Evolutionary conservation across 2,329 filamentous ascomycete genomes (phyloP).

Genomic region (Aspergillus amoenus): DNA sequence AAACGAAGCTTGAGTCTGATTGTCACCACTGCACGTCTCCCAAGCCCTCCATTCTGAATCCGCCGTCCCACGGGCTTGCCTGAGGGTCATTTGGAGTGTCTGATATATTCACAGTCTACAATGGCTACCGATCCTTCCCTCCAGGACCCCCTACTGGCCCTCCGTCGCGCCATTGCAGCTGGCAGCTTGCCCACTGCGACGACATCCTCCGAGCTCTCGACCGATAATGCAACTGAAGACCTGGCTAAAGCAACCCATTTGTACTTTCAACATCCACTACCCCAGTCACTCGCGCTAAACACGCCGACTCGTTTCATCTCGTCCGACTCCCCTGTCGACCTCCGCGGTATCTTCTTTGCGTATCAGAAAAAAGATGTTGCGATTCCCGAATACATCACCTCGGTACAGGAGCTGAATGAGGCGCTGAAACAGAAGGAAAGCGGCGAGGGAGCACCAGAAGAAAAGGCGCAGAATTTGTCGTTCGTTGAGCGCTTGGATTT

Average conservation of each 20-base stretch:
- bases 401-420: constrained; percentile 76
- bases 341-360: constrained; percentile 94
- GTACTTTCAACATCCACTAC: constrained; percentile 64
- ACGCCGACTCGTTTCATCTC: constrained; percentile 82
- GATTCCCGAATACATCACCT: constrained; percentile 87
- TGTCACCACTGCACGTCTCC: neutral
- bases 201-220: constrained; percentile 62
- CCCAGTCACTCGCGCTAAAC: constrained; percentile 66
- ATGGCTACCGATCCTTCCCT: constrained; percentile 56
- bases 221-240: constrained; percentile 59
- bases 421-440: constrained; percentile 55
- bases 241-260: constrained; percentile 78
- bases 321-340: constrained; percentile 67
- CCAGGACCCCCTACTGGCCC: constrained; percentile 75
- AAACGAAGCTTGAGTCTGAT: constrained; percentile 1
- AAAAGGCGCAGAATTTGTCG: constrained; percentile 79
- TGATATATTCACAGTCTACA: neutral
- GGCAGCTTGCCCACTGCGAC: constrained; percentile 70
- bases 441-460: constrained; percentile 35
- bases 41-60: neutral
- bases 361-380: constrained; percentile 91
- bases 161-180: constrained; percentile 78
- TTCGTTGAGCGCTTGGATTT: constrained; percentile 91
- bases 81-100: neutral
- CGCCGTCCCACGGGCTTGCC: neutral